Base-by-base conservation (phyloP, 148 eudicot species). In the Camellia sinensis region DNA sequence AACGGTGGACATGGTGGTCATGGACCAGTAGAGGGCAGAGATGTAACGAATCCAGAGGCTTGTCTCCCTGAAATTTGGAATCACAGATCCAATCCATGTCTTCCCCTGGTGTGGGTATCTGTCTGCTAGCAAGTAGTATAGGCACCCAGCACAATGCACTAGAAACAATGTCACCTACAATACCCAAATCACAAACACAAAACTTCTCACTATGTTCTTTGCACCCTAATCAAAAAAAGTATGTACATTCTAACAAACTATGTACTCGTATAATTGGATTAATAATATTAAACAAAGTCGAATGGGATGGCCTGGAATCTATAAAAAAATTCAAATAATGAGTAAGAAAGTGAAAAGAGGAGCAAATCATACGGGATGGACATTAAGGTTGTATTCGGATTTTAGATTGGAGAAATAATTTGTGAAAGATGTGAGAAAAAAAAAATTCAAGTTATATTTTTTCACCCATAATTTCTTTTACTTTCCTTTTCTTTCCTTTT, bases 11-110 rank as follows among this genome's bases (percentile, higher is more conserved):
- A 91, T 88, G 10, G 98, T 95, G 64, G 93, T 90, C 11, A 90
- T 84, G 7, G 97, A 95, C 98, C 97, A 95, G 73, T 95, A 95
- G 5, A 95, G 82, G 17, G 97, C 90, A 5, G 96, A 88, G 63
- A 91, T 84, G 87, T 95, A 95, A 7, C 91, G 87, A 44, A 88
- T 80, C 85, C 84, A 83, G 18, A 89, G 85, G 82, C 86, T 86
- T 1, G 87, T 88, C 77, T 92, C 89, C 37, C 83, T 90, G 81
- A 93, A 92, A 50, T 95, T 88, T 6, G 97, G 97, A 50, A 83
- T 83, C 67, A 87, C 84, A 9, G 89, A 71, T 3, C 94, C 95
- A 8, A 92, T 87, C 98, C 98, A 94, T 40, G 97, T 94, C 74
- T 85, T 88, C 41, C 90, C 92, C 73, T 85, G 84, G 75, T 91